Evolutionary conservation across 148 eudicot species (phyloP), one percentile per base, ranked within the genome.

Genomic region (Chenopodium suecicum): DNA sequence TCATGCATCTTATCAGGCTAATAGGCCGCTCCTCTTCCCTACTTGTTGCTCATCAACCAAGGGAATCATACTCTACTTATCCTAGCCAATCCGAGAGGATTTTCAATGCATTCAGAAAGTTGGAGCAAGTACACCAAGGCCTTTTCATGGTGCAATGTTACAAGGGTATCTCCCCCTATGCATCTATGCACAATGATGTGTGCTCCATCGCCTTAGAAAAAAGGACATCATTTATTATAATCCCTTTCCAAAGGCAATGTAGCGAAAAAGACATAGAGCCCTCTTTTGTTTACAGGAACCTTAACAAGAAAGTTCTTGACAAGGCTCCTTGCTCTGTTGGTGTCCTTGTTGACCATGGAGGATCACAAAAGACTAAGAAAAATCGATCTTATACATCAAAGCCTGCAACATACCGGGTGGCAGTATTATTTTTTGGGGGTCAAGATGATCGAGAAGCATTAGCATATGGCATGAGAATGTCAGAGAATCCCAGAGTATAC

Each of bases 311-410:
- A 17, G 94, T 91, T 0, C 82, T 91, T 7, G 90, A 86, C 14
- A 88, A 84, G 73, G 91, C 94, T 17, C 94, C 94, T 67, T 91
- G 91, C 78, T 89, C 94, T 0, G 90, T 91, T 11, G 94, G 89
- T 20, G 80, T 91, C 41, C 85, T 91, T 19, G 83, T 89, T 44
- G 92, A 87, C 66, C 87, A 88, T 2, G 83, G 82, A 67, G 82
- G 76, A 9, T 41, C 50, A 47, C 76, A 37, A 4, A 85, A 76
- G 71, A 76, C 69, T 37, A 75, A 50, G 25, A 77, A 81, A 70
- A 50, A 67, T 1, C 44, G 82, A 0, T 68, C 66, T 23, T 50
- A 80, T 0, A 69, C 82, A 52, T 70, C 84, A 37, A 84, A 86
- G 58, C 86, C 83, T 5, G 78, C 67, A 10, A 50, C 41, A 3